phyloP scores from a whole-genome alignment of 2,329 filamentous ascomycete genomes.

The Hypomyces perniciosus region DNA sequence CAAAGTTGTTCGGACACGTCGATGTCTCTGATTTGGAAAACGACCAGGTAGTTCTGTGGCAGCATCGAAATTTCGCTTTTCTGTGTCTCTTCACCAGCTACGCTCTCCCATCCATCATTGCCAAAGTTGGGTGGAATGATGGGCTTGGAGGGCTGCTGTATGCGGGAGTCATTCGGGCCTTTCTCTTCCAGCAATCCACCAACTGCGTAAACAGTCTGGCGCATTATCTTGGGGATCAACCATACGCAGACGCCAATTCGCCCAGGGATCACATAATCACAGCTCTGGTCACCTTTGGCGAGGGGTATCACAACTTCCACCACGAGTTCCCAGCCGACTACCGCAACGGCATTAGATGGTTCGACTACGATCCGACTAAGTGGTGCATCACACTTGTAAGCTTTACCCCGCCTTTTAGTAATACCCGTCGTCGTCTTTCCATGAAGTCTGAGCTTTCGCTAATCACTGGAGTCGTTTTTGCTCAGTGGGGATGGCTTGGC shows the following conservation, averaged over 20 bases:
- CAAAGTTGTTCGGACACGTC: conserved; percentile 71
- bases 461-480: neutral
- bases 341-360: conserved; percentile 77
- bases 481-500: conserved; percentile 63
- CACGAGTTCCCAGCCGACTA: conserved; percentile 83
- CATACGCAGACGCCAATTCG: conserved; percentile 78
- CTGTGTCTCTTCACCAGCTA: conserved; percentile 66
- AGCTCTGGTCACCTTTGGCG: conserved; percentile 69
- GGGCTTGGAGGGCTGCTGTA: conserved; percentile 72
- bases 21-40: conserved; percentile 77
- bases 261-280: conserved; percentile 76
- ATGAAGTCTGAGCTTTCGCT: too few relatives aligned
- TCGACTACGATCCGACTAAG: conserved; percentile 79
- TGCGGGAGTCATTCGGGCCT: conserved; percentile 69
- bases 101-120: conserved; percentile 61
- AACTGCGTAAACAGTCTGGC: conserved; percentile 82
- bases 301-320: conserved; percentile 85
- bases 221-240: conserved; percentile 78
- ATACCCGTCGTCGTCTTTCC: too few relatives aligned
- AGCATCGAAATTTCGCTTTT: conserved; percentile 68
- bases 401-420: neutral
- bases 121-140: conserved; percentile 68
- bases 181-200: conserved; percentile 76
- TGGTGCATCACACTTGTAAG: conserved; percentile 62
- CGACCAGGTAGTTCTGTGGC: conserved; percentile 70